Percentiles rank a stretch among this genome's conserved stretches.
These are phyloP conservation scores for Calonectria multiphialidica DNA, from an alignment of 2,329 filamentous ascomycete species.

Conservation along the genomic window DNA sequence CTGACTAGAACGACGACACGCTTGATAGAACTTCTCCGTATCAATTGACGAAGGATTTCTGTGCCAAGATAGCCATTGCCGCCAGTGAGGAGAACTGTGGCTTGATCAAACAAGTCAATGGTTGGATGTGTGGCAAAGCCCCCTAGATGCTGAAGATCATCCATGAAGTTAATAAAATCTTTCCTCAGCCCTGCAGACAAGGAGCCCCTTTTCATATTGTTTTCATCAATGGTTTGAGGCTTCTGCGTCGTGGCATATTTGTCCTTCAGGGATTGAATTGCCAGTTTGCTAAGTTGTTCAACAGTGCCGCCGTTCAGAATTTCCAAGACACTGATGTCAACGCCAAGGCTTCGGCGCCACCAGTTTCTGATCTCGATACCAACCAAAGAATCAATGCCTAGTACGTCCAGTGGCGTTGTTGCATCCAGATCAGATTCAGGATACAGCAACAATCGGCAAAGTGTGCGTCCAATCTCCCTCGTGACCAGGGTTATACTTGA, in stretches of 20 bases:
- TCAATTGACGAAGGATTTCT: not conserved
- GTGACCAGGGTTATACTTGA: not conserved
- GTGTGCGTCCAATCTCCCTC: not conserved
- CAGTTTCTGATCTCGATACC: conserved; percentile 28
- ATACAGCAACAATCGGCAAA: not conserved
- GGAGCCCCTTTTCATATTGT: not conserved
- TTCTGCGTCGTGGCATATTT: not conserved
- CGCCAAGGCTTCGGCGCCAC: conserved; percentile 15
- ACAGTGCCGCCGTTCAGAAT: conserved; percentile 7
- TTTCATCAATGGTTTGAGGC: too few relatives aligned
- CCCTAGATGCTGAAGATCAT: not conserved
- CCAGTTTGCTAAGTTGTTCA: not conserved
- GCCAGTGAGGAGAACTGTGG: not conserved
- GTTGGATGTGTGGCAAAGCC: not conserved
- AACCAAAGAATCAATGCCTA: conserved; percentile 26
- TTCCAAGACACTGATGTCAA: conserved; percentile 29
- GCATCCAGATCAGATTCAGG: conserved; percentile 13
- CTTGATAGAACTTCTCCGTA: not conserved
- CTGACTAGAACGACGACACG: not conserved
- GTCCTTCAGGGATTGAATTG: not conserved
- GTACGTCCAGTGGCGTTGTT: not conserved
- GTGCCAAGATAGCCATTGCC: not conserved
- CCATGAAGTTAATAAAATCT: not conserved
- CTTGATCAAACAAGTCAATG: not conserved
- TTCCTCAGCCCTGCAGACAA: not conserved